Conservation (phyloP, 2,329 filamentous ascomycete species). For the Ophiostoma populinum region DNA sequence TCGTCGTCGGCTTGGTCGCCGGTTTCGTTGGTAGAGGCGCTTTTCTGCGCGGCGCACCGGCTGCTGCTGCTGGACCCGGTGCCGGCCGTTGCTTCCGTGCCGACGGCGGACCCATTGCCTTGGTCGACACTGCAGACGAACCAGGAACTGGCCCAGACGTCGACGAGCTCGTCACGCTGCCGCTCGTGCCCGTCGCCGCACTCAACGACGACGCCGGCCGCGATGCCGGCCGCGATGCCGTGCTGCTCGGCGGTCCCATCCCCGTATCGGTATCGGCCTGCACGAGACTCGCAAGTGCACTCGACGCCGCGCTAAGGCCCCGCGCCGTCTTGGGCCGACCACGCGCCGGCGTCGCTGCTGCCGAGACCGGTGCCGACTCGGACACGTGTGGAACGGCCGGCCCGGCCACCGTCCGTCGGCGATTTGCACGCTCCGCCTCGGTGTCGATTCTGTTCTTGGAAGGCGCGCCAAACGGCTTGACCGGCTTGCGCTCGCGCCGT, state of each 20-base stretch:
- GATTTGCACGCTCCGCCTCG: slow-evolving; percentile 25
- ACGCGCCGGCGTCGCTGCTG: slow-evolving; percentile 1
- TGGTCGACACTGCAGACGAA: neutral
- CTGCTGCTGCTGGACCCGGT: slow-evolving; percentile 19
- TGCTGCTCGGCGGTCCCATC: slow-evolving; percentile 14
- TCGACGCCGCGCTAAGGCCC: slow-evolving; percentile 33
- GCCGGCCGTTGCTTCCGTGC: slow-evolving; percentile 44
- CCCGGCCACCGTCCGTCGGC: slow-evolving; percentile 42
- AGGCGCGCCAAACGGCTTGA: slow-evolving; percentile 28
- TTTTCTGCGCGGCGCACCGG: slow-evolving; percentile 14
- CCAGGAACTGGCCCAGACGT: neutral
- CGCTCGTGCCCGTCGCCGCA: slow-evolving; percentile 15
- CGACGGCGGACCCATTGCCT: slow-evolving; percentile 19
- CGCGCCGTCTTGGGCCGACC: slow-evolving; percentile 21
- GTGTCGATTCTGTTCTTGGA: slow-evolving; percentile 27
- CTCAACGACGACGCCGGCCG: slow-evolving; percentile 26
- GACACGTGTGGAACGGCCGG: neutral
- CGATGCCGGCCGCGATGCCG: slow-evolving; percentile 20
- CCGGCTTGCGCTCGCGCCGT: slow-evolving; percentile 50
- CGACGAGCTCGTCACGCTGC: slow-evolving; percentile 10
- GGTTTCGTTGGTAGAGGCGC: neutral
- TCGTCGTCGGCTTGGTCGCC: neutral
- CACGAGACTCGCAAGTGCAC: too few relatives aligned
- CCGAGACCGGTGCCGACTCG: neutral
- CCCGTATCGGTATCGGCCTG: too few relatives aligned